Percentiles rank a stretch among this genome's conserved stretches.
These are phyloP conservation scores for Arthrobotrys iridis DNA, from an alignment of 2,329 filamentous ascomycete genomes.

Conservation along the genomic window DNA sequence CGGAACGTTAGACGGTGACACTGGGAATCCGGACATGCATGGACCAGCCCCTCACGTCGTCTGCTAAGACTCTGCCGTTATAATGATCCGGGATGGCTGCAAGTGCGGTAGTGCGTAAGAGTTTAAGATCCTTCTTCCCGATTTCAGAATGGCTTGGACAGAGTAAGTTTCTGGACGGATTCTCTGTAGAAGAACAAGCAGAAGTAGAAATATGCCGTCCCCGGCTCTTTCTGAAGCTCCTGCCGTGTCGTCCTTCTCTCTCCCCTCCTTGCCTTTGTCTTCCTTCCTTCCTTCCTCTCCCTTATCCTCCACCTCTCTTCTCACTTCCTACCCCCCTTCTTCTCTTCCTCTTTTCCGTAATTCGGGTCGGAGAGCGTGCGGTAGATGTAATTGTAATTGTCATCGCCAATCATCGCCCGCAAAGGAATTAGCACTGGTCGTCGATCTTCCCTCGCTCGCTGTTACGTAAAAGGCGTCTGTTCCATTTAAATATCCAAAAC, in stretches of 20 bases:
- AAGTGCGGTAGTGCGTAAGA: neutral
- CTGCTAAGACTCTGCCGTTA: slow-evolving; percentile 8
- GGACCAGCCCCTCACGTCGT: slow-evolving; percentile 9
- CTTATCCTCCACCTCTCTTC: slow-evolving; percentile 1
- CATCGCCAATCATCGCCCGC: slow-evolving; percentile 11
- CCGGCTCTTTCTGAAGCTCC: slow-evolving; percentile 10
- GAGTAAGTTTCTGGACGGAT: neutral
- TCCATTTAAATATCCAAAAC: neutral
- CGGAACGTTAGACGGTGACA: neutral
- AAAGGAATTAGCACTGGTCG: neutral
- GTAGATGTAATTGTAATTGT: neutral
- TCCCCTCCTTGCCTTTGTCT: neutral
- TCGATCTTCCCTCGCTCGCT: slow-evolving; percentile 16
- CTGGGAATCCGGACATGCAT: slow-evolving; percentile 4
- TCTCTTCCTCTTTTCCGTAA: slow-evolving; percentile 3
- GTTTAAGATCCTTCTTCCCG: slow-evolving; percentile 19
- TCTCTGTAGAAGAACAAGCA: too few species aligned
- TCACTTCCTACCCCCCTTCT: neutral
- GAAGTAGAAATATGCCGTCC: slow-evolving; percentile 14
- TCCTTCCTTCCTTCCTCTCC: neutral
- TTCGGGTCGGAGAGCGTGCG: neutral
- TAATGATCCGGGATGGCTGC: slow-evolving; percentile 14
- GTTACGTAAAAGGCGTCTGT: slow-evolving; percentile 28
- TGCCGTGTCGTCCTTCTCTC: slow-evolving; percentile 7
- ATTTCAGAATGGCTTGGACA: slow-evolving; percentile 15